Percentiles rank a stretch among this genome's conserved stretches.
These are phyloP conservation scores for Tylopilus plumbeoviolaceoides DNA, from an alignment of 768 basidiomycete genomes.

Conservation along the genomic window DNA sequence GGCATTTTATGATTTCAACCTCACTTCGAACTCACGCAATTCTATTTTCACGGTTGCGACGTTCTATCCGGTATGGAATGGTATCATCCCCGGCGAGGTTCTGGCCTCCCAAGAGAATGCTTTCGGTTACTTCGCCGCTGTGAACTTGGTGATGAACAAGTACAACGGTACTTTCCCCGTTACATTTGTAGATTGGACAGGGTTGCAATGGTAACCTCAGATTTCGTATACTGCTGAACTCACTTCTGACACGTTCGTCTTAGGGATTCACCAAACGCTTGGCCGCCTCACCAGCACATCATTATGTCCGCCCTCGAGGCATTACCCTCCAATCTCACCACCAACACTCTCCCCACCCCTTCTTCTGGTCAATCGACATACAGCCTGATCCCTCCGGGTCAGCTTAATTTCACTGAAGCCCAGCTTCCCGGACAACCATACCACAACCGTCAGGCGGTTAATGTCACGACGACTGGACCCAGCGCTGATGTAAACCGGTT, in stretches of 20 bases:
- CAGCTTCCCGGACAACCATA: constrained; percentile 68
- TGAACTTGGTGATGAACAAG: constrained; percentile 75
- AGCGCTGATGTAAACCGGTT: constrained; percentile 58
- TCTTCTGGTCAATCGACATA: constrained; percentile 53
- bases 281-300: constrained; percentile 87
- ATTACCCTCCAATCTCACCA: constrained; percentile 70
- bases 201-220: constrained; percentile 71
- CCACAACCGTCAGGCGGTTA: constrained; percentile 32
- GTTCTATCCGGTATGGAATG: constrained; percentile 85
- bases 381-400: constrained; percentile 69
- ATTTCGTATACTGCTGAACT: neutral
- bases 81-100: constrained; percentile 75
- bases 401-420: constrained; percentile 70
- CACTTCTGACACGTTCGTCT: neutral
- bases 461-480: constrained; percentile 49
- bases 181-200: constrained; percentile 67
- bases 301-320: constrained; percentile 70
- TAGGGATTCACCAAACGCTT: constrained; percentile 85
- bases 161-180: constrained; percentile 87
- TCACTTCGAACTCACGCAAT: constrained; percentile 62
- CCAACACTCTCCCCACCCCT: constrained; percentile 49
- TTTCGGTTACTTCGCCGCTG: constrained; percentile 66
- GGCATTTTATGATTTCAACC: constrained; percentile 91
- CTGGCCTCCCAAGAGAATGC: constrained; percentile 52
- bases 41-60: constrained; percentile 67